These are phyloP conservation scores for Fusarium veterinarium DNA, from an alignment of 2,329 filamentous ascomycete species.

Conservation along the genomic window DNA sequence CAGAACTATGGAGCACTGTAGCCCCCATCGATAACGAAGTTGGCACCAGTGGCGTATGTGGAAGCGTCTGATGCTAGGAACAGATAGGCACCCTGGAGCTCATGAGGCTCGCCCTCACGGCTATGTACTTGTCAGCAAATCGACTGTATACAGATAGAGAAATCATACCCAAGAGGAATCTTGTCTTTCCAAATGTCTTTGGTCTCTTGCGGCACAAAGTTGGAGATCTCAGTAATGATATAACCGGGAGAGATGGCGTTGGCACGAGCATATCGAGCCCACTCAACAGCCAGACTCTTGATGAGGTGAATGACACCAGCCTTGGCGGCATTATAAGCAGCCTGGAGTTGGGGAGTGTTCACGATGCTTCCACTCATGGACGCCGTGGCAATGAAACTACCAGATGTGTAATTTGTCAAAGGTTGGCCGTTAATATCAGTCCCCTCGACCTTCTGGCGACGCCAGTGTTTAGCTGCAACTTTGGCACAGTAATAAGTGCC, in stretches of 20 bases:
- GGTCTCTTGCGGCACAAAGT: slow-evolving; percentile 44
- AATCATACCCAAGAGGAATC: slow-evolving; percentile 39
- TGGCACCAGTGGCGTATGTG: slow-evolving; percentile 49
- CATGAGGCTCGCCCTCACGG: slow-evolving; percentile 45
- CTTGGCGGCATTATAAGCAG: slow-evolving; percentile 68
- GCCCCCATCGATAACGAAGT: slow-evolving; percentile 48
- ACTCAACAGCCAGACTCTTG: slow-evolving; percentile 66
- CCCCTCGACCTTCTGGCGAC: slow-evolving; percentile 73
- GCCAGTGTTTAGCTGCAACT: slow-evolving; percentile 74
- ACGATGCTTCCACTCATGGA: slow-evolving; percentile 63
- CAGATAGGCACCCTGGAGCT: slow-evolving; percentile 43
- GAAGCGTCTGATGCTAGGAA: slow-evolving; percentile 48
- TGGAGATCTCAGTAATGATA: slow-evolving; percentile 45
- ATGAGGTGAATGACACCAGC: slow-evolving; percentile 67
- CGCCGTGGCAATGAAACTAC: slow-evolving; percentile 64
- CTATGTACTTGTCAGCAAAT: slow-evolving; percentile 29
- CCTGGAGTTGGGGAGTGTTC: slow-evolving; percentile 64
- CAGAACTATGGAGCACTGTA: slow-evolving; percentile 42
- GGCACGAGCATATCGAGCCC: slow-evolving; percentile 67
- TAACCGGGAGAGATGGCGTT: slow-evolving; percentile 62
- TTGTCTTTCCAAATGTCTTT: slow-evolving; percentile 44
- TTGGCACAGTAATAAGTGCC: slow-evolving; percentile 80
- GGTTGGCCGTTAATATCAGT: slow-evolving; percentile 50
- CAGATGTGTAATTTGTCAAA: slow-evolving; percentile 47
- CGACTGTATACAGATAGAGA: not conserved